A percentile compares a stretch with the other conserved stretches of the same genome.
Evolutionary conservation across 257 asterid genomes (phyloP).

Genomic region (Knoxia roxburghii): DNA sequence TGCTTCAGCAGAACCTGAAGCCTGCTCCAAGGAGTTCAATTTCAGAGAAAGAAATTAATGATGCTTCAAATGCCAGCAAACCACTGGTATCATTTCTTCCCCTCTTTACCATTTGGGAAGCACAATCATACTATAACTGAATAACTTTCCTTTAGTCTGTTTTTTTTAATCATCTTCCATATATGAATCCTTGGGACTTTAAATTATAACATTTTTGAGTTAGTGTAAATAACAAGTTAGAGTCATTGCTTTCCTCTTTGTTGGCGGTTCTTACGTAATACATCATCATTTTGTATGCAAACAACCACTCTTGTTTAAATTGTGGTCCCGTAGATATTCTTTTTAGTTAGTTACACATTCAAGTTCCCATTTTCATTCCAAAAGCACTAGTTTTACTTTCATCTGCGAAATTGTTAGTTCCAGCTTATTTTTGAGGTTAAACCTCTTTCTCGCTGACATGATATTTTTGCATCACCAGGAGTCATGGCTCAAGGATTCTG

Average conservation of each 20-base stretch:
- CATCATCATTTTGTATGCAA: background rate
- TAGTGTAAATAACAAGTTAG: background rate
- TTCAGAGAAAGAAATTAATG: constrained; percentile 52
- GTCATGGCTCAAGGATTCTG: constrained; percentile 83
- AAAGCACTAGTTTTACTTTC: background rate
- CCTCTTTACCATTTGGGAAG: background rate
- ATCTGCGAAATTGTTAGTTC: background rate
- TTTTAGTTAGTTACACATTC: background rate
- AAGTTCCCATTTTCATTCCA: constrained; percentile 1
- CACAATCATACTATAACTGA: constrained; percentile 2
- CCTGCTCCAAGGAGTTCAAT: constrained; percentile 45
- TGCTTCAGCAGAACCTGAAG: constrained; percentile 50
- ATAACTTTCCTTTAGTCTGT: background rate
- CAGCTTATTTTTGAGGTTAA: background rate
- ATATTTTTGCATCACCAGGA: constrained; percentile 46
- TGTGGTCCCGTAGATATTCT: background rate
- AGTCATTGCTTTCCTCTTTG: background rate
- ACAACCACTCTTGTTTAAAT: background rate
- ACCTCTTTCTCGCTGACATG: constrained; percentile 10
- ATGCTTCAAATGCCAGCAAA: constrained; percentile 48
- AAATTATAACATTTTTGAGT: background rate
- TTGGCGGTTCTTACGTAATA: background rate
- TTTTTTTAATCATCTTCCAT: background rate
- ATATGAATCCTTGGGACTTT: background rate
- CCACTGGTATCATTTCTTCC: constrained; percentile 52